Evolutionary conservation across 495 filamentous ascomycete species (phyloP), one percentile per base, ranked within the genome.

Genomic region (Terfezia boudieri): DNA sequence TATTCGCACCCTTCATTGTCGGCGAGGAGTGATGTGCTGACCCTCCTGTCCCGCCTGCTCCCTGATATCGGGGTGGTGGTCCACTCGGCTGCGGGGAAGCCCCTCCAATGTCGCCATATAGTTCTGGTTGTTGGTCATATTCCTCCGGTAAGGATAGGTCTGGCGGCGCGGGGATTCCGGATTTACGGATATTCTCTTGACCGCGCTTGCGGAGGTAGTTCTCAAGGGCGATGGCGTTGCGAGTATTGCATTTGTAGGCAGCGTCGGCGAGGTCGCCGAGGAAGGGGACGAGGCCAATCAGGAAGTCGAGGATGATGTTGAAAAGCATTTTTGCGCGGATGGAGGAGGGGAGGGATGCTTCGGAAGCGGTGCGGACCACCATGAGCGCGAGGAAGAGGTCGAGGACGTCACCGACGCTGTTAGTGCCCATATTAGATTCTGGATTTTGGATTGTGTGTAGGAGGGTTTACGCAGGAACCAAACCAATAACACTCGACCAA

Each of bases 191-290:
- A 54, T 72, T 69, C 58, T 71, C 71, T 38, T 67, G 61, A 8
- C 71, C 77, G 59, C 80, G 77, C 53, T 79, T 66, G 9, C 76
- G 73, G 51, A 93, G 68, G 58, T 81, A 73, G 35, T 76, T 72
- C 60, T 93, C 83, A n/a, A 93, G 73, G 9, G 82, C 61, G 49
- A 81, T 70, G 4, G 82, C 83, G 61, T 87, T 93, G 56, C 77
- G 72, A 2, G 83, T 87, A 63, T 93, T 93, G 65, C 79, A 74
- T 37, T 76, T 75, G 61, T 73, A 78, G 2, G 74, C 60, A 8
- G 76, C 77, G 63, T 96, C 90, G 37, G 75, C 75, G 23, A 96
- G 23, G 60, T 95, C 90, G 17, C 90, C 90, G 7, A 94, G 53
- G 58, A 95, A 76, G 0, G 90, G 90, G 17, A 94, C 70, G 8